A percentile compares a stretch with the other conserved stretches of the same genome.
Conservation (phyloP, 2,329 filamentous ascomycete genomes). For the Talaromyces sp. region DNA sequence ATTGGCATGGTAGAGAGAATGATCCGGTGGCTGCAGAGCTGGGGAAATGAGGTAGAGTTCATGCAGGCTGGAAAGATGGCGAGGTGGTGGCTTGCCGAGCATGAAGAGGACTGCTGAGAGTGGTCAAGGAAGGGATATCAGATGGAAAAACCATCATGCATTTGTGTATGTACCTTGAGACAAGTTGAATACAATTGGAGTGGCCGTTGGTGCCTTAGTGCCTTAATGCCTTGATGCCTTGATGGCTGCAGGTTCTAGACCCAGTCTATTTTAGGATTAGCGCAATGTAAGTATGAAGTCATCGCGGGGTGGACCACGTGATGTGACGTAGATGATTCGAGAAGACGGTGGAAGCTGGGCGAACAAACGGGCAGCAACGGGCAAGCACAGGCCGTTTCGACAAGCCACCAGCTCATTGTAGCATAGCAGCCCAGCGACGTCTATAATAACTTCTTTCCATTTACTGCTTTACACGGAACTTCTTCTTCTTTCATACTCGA, state of each 20-base stretch:
- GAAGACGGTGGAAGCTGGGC: slow-evolving; percentile 16
- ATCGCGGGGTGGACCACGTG: slow-evolving; percentile 13
- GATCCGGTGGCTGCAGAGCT: slow-evolving; percentile 49
- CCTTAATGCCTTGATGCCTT: not conserved
- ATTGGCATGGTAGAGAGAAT: slow-evolving; percentile 56
- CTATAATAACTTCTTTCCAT: slow-evolving; percentile 11
- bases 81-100: slow-evolving; percentile 27
- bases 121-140: not conserved
- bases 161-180: not conserved
- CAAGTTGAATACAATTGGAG: not conserved
- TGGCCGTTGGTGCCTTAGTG: not conserved
- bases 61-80: slow-evolving; percentile 31
- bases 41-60: slow-evolving; percentile 31
- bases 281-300: not conserved
- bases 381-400: slow-evolving; percentile 1
- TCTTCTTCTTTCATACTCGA: not conserved
- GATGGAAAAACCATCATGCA: not conserved
- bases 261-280: not conserved
- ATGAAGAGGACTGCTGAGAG: not conserved
- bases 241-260: not conserved
- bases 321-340: slow-evolving; percentile 19
- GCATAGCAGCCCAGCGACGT: not conserved
- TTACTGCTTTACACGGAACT: not conserved
- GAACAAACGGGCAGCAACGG: slow-evolving; percentile 16
- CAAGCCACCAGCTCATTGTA: not conserved